These are phyloP conservation scores for Exophiala oligosperma DNA, from an alignment of 2,329 filamentous ascomycete species.

Conservation along the genomic window DNA sequence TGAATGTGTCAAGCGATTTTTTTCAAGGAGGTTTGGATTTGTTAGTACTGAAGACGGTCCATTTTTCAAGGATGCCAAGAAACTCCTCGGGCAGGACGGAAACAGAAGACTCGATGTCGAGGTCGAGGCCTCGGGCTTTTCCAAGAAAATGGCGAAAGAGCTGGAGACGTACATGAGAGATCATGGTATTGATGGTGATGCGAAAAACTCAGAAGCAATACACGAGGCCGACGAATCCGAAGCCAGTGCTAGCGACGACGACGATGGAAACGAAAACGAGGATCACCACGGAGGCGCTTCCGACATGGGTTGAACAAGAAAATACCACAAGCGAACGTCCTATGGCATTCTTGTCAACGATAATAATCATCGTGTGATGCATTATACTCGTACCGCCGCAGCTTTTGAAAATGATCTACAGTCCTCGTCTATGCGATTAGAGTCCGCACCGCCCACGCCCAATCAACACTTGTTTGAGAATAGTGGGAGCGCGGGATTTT, in stretches of 20 bases:
- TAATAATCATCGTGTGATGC: not conserved
- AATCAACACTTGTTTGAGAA: not conserved
- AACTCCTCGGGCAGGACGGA: constrained; percentile 65
- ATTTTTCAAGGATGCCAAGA: constrained; percentile 80
- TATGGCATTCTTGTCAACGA: not conserved
- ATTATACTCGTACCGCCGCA: not conserved
- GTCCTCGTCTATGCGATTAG: not conserved
- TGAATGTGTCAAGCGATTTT: constrained; percentile 92
- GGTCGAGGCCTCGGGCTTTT: constrained; percentile 91
- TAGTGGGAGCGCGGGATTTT: not conserved
- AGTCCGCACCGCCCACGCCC: not conserved
- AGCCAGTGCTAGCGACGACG: constrained; percentile 39
- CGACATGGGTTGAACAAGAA: constrained; percentile 1
- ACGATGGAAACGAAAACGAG: constrained; percentile 12
- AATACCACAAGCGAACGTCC: not conserved
- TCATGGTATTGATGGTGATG: constrained; percentile 59
- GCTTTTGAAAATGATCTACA: not conserved
- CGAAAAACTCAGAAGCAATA: constrained; percentile 39
- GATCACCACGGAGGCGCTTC: not conserved
- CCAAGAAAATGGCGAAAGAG: constrained; percentile 94
- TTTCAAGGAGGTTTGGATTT: constrained; percentile 85
- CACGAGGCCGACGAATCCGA: constrained; percentile 44
- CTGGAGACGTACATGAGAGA: constrained; percentile 86
- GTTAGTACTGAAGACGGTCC: constrained; percentile 78
- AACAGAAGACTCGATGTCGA: constrained; percentile 76